These are phyloP conservation scores for Barnettozyma salicaria DNA, from an alignment of 805 yeast species.

Conservation along the genomic window DNA sequence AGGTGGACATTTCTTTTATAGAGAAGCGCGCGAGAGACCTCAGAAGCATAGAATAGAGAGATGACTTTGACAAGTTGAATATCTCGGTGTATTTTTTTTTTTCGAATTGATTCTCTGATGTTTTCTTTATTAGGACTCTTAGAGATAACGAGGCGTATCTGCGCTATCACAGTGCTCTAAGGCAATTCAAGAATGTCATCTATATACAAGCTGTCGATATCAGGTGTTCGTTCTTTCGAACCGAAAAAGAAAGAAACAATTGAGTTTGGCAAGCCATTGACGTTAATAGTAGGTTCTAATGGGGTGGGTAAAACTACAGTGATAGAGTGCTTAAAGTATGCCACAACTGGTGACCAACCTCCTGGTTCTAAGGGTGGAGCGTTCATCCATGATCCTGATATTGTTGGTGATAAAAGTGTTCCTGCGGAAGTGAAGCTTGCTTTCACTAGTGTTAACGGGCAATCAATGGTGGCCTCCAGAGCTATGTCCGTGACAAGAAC, in stretches of 20 bases:
- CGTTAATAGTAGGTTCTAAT: slow-evolving; percentile 90
- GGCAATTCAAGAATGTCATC: slow-evolving; percentile 10
- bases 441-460: slow-evolving; percentile 64
- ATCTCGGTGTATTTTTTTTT: not conserved
- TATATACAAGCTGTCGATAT: slow-evolving; percentile 51
- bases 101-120: too few species aligned
- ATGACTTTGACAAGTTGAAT: not conserved
- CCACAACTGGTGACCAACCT: slow-evolving; percentile 93
- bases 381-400: slow-evolving; percentile 86
- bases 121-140: too few species aligned
- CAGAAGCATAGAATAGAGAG: slow-evolving; percentile 1
- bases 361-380: slow-evolving; percentile 97
- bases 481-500: slow-evolving; percentile 68
- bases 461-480: slow-evolving; percentile 80
- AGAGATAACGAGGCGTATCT: too few species aligned
- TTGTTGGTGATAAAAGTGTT: slow-evolving; percentile 69
- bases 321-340: slow-evolving; percentile 88
- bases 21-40: not conserved
- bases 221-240: slow-evolving; percentile 88
- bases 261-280: slow-evolving; percentile 83
- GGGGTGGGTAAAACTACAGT: slow-evolving; percentile 97
- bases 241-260: slow-evolving; percentile 80
- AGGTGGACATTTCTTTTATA: slow-evolving; percentile 23
- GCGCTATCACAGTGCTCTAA: too few species aligned
- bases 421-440: slow-evolving; percentile 89